phyloP scores from a whole-genome alignment of 2,329 filamentous ascomycete species.

The Metarhizium brunneum region DNA sequence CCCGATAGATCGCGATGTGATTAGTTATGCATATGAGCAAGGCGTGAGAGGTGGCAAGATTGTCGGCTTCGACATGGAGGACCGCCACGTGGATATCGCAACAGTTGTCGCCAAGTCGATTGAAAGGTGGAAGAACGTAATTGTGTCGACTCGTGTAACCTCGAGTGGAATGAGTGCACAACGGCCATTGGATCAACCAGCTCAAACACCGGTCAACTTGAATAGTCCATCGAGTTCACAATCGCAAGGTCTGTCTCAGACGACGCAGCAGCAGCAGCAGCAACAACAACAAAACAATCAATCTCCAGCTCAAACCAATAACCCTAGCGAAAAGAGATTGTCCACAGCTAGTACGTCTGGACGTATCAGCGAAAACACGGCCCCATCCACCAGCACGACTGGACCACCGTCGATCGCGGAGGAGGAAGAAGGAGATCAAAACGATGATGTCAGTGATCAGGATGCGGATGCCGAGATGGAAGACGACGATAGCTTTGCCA shows the following conservation, averaged over 20 bases:
- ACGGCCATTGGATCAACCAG: conserved; percentile 32
- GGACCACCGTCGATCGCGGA: conserved; percentile 33
- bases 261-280: conserved; percentile 14
- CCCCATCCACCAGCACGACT: conserved; percentile 22
- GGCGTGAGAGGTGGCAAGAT: conserved; percentile 28
- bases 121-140: conserved; percentile 52
- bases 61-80: conserved; percentile 39
- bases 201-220: conserved; percentile 10
- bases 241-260: conserved; percentile 13
- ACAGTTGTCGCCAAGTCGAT: conserved; percentile 45
- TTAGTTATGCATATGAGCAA: conserved; percentile 37
- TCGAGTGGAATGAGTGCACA: conserved; percentile 40
- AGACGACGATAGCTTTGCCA: conserved; percentile 45
- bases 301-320: conserved; percentile 5
- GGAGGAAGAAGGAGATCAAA: neutral
- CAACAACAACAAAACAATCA: conserved; percentile 7
- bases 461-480: conserved; percentile 45
- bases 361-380: conserved; percentile 23
- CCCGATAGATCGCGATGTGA: conserved; percentile 38
- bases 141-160: conserved; percentile 38
- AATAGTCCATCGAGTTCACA: conserved; percentile 15
- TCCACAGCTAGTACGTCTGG: conserved; percentile 27
- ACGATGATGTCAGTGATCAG: conserved; percentile 28
- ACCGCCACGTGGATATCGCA: conserved; percentile 42
- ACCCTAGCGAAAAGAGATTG: conserved; percentile 13